Conservation (phyloP, 148 eudicot species). For the Fagopyrum esculentum region DNA sequence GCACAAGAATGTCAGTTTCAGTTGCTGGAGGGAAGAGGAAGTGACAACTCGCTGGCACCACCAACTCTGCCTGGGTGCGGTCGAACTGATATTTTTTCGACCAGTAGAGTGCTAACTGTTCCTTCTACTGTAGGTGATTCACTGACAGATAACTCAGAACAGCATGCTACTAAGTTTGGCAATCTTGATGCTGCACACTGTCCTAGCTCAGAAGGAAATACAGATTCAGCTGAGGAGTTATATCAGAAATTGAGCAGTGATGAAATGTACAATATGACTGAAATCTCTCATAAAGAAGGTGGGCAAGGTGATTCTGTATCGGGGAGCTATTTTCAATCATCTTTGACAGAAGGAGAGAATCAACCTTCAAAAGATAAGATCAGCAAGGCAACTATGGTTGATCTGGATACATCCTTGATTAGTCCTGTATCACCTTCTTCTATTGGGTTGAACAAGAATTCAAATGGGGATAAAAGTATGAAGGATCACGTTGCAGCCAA, state of each 20-base stretch:
- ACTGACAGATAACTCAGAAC: slow-evolving; percentile 17
- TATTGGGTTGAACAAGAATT: not conserved
- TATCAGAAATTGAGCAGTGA: slow-evolving; percentile 15
- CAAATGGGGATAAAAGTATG: not conserved
- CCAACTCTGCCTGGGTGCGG: slow-evolving; percentile 15
- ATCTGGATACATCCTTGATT: not conserved
- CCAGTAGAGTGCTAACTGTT: not conserved
- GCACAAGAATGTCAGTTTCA: slow-evolving; percentile 17
- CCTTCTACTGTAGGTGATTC: too few species aligned
- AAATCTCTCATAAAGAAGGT: slow-evolving; percentile 3
- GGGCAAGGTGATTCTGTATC: not conserved
- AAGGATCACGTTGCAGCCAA: slow-evolving; percentile 7
- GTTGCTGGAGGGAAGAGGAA: slow-evolving; percentile 21
- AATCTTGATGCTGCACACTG: slow-evolving; percentile 15
- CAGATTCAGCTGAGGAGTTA: slow-evolving; percentile 16
- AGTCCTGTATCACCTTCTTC: slow-evolving; percentile 4
- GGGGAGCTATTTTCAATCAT: not conserved
- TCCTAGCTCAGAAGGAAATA: slow-evolving; percentile 17
- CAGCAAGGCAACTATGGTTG: too few species aligned
- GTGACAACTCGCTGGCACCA: slow-evolving; percentile 13
- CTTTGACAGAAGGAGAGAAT: not conserved
- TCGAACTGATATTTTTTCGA: slow-evolving; percentile 16
- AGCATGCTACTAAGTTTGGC: slow-evolving; percentile 18
- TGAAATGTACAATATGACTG: slow-evolving; percentile 7
- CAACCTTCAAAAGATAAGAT: not conserved